Evolutionary conservation across 1,284 basidiomycete species (phyloP), one percentile per base, ranked within the genome.

Genomic region (Papiliotrema flavescens): DNA sequence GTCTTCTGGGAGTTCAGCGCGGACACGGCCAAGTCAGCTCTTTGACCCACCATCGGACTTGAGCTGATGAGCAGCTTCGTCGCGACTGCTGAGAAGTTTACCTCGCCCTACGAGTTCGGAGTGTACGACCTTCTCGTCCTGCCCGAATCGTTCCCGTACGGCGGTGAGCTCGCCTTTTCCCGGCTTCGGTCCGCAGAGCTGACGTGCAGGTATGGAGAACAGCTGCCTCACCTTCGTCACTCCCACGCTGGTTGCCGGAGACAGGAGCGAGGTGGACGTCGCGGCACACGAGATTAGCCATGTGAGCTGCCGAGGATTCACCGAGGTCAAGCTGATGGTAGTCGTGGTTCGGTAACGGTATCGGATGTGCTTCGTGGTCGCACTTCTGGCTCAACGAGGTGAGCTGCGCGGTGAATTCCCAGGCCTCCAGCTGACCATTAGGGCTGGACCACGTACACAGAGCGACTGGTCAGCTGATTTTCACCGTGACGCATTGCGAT

Each of bases 81-180:
- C 61, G 80, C 82, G 1, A 82, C 81, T 14, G 91, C 90, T 44
- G 92, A 96, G 73, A 79, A 78, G 36, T 74, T 92, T 39, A 81
- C 90, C 2, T 83, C 82, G 0, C 79, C 83, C 0, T 98, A 98
- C 75, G 80, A 81, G 47, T 98, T 95, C 78, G 88, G 89, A 1
- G 86, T 93, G 2, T 97, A 93, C 69, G 93, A 97, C 73, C 77
- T 94, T 7, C 80, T 98, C 28, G 88, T 98, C n/a, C 80, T 97
- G 8, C 95, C 95, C 0, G 88, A 91, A 15, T 89, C 89, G 0
- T 98, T 97, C 81, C 94, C 94, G 0, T 97, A 89, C 70, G 89
- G 89, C 36, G 89, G 90, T 61, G 88, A 90, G 90, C 43, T 17
- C 80, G 62, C 17, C 11, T 13, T 24, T 15, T 59, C 50, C 13